Percentiles rank a stretch among this genome's conserved stretches.
Evolutionary conservation across 495 filamentous ascomycete species (phyloP).

Genomic region (Aspergillus ostianus): DNA sequence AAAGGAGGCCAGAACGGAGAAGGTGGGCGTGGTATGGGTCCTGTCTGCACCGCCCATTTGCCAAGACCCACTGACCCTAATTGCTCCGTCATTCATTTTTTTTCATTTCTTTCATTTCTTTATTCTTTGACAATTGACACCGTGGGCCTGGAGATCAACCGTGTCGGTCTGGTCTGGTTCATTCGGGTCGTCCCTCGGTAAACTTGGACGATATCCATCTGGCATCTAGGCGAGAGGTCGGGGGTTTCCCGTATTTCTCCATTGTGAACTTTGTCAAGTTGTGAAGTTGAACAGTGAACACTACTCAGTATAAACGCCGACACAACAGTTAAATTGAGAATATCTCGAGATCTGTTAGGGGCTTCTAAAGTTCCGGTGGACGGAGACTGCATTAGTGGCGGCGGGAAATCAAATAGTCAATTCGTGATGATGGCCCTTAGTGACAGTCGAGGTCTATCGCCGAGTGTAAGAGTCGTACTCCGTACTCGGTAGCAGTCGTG

Average conservation of each 20-base stretch:
- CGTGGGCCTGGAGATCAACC: neutral
- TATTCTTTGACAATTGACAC: neutral
- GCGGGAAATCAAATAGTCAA: neutral
- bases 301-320: too few species aligned
- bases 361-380: neutral
- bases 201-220: neutral
- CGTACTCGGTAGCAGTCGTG: too few species aligned
- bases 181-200: neutral
- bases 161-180: too few species aligned
- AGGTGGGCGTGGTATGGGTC: conserved; percentile 7
- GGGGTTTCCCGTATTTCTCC: too few species aligned
- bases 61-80: conserved; percentile 7
- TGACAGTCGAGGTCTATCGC: too few species aligned
- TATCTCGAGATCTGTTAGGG: neutral
- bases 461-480: too few species aligned
- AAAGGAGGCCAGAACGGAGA: conserved; percentile 1
- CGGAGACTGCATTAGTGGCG: neutral
- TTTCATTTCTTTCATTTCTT: conserved; percentile 1
- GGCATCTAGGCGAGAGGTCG: neutral
- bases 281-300: too few species aligned
- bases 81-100: neutral
- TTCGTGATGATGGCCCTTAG: too few species aligned
- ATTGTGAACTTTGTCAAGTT: neutral
- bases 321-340: too few species aligned
- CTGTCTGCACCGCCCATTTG: conserved; percentile 12